phyloP scores from a whole-genome alignment of 805 yeast genomes.

The Lipomyces yamanashiensis region DNA sequence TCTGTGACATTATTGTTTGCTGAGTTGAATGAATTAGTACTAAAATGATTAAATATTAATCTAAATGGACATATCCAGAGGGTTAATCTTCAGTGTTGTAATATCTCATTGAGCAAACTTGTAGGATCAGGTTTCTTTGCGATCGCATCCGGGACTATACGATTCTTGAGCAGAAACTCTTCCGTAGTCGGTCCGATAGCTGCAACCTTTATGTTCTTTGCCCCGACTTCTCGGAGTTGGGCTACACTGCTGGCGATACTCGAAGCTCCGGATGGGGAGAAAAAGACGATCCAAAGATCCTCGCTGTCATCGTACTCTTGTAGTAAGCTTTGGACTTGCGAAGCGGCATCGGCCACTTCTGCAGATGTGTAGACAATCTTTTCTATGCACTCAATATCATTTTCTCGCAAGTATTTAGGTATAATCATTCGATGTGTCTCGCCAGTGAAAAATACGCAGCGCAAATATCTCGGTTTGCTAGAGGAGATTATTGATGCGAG shows the following conservation, averaged over 20 bases:
- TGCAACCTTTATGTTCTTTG: slow-evolving; percentile 56
- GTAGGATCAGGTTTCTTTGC: slow-evolving; percentile 75
- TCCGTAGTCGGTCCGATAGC: slow-evolving; percentile 91
- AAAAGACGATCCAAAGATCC: slow-evolving; percentile 73
- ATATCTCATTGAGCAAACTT: slow-evolving; percentile 10
- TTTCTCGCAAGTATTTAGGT: slow-evolving; percentile 58
- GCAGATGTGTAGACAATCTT: slow-evolving; percentile 38
- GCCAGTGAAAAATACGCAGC: slow-evolving; percentile 76
- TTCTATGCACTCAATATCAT: slow-evolving; percentile 27
- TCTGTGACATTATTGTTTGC: neutral
- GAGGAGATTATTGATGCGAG: slow-evolving; percentile 58
- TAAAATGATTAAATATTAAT: no score
- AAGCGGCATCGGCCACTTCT: slow-evolving; percentile 44
- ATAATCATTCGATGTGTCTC: slow-evolving; percentile 80
- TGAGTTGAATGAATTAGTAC: neutral
- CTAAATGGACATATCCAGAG: neutral
- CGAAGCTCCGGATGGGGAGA: slow-evolving; percentile 88
- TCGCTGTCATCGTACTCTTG: slow-evolving; percentile 38
- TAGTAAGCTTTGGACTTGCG: slow-evolving; percentile 44
- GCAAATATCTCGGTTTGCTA: slow-evolving; percentile 29
- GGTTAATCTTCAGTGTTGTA: neutral
- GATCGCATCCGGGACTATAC: slow-evolving; percentile 63
- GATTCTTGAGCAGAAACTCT: slow-evolving; percentile 59
- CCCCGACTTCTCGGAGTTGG: neutral
- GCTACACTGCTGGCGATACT: slow-evolving; percentile 33